Evolutionary conservation across 176 grass and related monocot species (phyloP), one percentile per base, ranked within the genome.

Genomic region (Pontederia paniculata): DNA sequence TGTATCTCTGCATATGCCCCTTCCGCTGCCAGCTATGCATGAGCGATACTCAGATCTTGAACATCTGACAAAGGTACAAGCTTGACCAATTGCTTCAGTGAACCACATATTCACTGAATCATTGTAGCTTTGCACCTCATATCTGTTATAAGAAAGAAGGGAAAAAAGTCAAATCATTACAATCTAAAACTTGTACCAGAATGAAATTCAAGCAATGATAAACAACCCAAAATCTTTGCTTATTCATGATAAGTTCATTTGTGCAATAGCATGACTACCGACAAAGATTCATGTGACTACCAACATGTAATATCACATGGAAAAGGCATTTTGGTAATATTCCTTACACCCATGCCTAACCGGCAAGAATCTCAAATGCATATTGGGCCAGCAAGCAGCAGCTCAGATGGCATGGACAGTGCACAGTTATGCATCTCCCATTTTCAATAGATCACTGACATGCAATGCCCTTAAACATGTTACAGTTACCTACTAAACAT

Each of bases 21-120:
- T 72, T 23, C 69, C 70, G 42, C 57, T 41, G 42, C 57, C 45
- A 63, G 62, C 60, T 0, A 31, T 19, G 65, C 72, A 77, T 18
- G 71, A 59, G 16, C 61, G 77, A 44, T 77, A 72, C 48, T 76
- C 75, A 63, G 83, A 90, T 46, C 60, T 83, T 43, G 80, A 81
- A 72, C 83, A 90, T 78, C 91, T 89, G 59, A 88, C 37, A 18
- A 97, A 76, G 16, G 74, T 84, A 70, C 91, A 97, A 74, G 69
- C 63, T 12, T 60, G 71, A 71, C 71, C 74, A 72, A 97, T 81
- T 74, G 77, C 91, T 66, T 73, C 76, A 18, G 66, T 76, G 74
- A 97, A 97, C 91, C 91, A 97, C 62, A 69, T 73, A 65, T 90
- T 88, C 51, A 84, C 74, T 68, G 68, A 76, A 46, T 87, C 74